Percentiles rank a stretch among this genome's conserved stretches.
Conservation (phyloP, 1,284 basidiomycete species). For the Cutaneotrichosporon sp. region DNA sequence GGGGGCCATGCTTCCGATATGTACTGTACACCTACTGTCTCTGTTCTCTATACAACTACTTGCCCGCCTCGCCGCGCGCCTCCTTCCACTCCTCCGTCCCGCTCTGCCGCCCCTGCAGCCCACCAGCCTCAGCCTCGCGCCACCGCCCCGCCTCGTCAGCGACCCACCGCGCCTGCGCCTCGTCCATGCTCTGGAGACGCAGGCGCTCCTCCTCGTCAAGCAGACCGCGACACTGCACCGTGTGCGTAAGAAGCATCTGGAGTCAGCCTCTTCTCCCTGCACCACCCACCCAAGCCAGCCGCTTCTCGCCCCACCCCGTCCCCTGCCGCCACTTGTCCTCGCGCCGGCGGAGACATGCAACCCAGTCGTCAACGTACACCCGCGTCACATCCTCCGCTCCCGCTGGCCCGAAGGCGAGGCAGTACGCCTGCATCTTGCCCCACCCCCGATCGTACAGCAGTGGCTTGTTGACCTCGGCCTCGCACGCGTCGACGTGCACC, state of each 20-base stretch:
- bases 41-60: neutral
- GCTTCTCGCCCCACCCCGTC: constrained; percentile 39
- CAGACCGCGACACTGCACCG: constrained; percentile 21
- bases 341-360: constrained; percentile 30
- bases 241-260: constrained; percentile 33
- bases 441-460: constrained; percentile 56
- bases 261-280: constrained; percentile 5
- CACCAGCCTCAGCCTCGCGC: constrained; percentile 33
- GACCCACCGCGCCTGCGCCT: constrained; percentile 42
- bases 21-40: neutral
- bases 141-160: constrained; percentile 35
- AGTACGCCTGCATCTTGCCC: constrained; percentile 57
- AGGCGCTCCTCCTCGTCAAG: constrained; percentile 22
- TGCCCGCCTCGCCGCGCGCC: constrained; percentile 45
- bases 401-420: constrained; percentile 52
- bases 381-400: constrained; percentile 56
- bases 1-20: too few species aligned
- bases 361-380: constrained; percentile 53
- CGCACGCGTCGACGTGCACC: constrained; percentile 58
- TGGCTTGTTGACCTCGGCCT: constrained; percentile 54
- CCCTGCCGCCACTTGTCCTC: constrained; percentile 9
- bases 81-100: constrained; percentile 56
- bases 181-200: constrained; percentile 43
- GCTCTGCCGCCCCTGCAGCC: constrained; percentile 48
- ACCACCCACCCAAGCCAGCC: constrained; percentile 43